Percentiles rank a stretch among this genome's conserved stretches.
phyloP scores from a whole-genome alignment of 2,329 filamentous ascomycete species.

The Xylaria sp. region DNA sequence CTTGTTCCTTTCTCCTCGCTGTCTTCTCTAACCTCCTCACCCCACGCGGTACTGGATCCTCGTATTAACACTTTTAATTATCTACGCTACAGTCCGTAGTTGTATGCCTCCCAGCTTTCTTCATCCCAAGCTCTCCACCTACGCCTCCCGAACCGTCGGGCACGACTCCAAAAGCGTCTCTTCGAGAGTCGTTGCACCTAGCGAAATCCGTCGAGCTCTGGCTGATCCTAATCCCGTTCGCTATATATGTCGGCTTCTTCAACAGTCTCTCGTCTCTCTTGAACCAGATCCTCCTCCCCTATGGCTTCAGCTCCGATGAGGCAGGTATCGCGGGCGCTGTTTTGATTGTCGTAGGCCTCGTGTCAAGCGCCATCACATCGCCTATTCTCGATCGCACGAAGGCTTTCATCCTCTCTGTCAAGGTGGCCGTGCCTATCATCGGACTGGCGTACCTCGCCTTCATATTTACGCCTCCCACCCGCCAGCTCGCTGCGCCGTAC shows the following conservation, averaged over 20 bases:
- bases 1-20: slow-evolving; percentile 20
- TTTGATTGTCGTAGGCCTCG: slow-evolving; percentile 87
- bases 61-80: neutral
- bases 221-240: slow-evolving; percentile 83
- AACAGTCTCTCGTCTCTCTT: slow-evolving; percentile 89
- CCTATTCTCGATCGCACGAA: slow-evolving; percentile 90
- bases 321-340: slow-evolving; percentile 91
- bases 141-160: slow-evolving; percentile 79
- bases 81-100: slow-evolving; percentile 55
- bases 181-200: slow-evolving; percentile 66
- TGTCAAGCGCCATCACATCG: slow-evolving; percentile 78
- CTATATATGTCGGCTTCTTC: slow-evolving; percentile 90
- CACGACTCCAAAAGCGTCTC: slow-evolving; percentile 64
- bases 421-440: slow-evolving; percentile 78
- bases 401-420: slow-evolving; percentile 78
- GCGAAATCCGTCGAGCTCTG: slow-evolving; percentile 79
- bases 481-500: slow-evolving; percentile 73
- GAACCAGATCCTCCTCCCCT: slow-evolving; percentile 89
- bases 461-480: slow-evolving; percentile 77
- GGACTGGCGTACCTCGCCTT: slow-evolving; percentile 79
- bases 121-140: slow-evolving; percentile 80
- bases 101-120: slow-evolving; percentile 79
- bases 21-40: neutral
- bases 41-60: neutral
- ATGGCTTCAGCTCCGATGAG: slow-evolving; percentile 84